Base-by-base conservation (phyloP, 2,329 filamentous ascomycete genomes). In the Trichothecium roseum region DNA sequence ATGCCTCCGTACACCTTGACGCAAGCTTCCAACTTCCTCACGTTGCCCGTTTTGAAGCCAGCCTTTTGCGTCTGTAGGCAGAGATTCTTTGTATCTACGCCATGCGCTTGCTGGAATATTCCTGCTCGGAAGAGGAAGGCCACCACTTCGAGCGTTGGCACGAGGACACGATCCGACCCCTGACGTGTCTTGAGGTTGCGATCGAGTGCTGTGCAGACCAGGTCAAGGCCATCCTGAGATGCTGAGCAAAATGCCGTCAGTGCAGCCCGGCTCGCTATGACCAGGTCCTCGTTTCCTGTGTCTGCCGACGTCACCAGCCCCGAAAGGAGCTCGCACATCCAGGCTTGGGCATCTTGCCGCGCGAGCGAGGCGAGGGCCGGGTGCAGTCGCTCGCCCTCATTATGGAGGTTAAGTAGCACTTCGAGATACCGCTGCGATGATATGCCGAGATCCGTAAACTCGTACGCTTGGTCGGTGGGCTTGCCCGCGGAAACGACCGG, bases 31-130 rank as follows among this genome's bases (percentile, higher is more conserved):
- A 96, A 68, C 55, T 91, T 89, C 34, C 79, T 74, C 30, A 94
- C 74, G 53, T 85, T 91, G 15, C 81, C 77, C 1, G 81, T 83
- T 59, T 88, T 89, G 63, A 83, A 88, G 43, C 88, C 83, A 1
- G 83, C 72, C 55, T 81, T 86, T 50, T 93, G 85, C 4, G 81
- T 74, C 26, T 77, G 65, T 6, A 78, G 64, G 40, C 87, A 85
- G 3, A 94, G 59, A 6, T 56, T 66, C 40, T 74, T 74, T 51
- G 66, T 53, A 42, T 67, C 60, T 13, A 65, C 44, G 5, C 45
- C 45, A 8, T 48, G 45, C 44, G 55, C 62, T 18, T 47, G 54
- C 54, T 59, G 63, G 44, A 70, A 64, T 34, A 68, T 53, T 9
- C 59, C 68, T 31, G 63, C 69, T 60, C 88, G 78, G 54, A 93